These are phyloP conservation scores for Holtermannia corniformis DNA, from an alignment of 768 basidiomycete species.

Conservation along the genomic window DNA sequence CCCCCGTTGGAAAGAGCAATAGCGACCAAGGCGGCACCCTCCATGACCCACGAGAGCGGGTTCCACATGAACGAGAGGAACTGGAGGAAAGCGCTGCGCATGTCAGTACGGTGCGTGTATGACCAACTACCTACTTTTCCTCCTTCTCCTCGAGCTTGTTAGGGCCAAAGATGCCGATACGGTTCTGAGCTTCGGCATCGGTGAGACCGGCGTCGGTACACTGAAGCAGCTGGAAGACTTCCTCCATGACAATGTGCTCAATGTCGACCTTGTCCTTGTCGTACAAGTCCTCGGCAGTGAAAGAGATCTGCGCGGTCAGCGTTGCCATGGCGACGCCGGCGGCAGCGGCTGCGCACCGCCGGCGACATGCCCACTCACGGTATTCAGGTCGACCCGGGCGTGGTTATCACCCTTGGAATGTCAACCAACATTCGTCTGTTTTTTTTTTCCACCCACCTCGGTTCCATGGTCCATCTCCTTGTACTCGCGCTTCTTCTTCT, in stretches of 20 bases:
- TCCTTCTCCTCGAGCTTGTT: constrained; percentile 81
- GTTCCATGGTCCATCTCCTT: constrained; percentile 33
- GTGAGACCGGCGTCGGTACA: constrained; percentile 73
- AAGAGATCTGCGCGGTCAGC: constrained; percentile 43
- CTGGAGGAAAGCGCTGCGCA: constrained; percentile 70
- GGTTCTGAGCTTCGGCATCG: constrained; percentile 63
- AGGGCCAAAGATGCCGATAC: constrained; percentile 87
- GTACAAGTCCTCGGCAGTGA: constrained; percentile 49
- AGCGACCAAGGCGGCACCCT: constrained; percentile 64
- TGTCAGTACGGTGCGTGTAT: constrained; percentile 6
- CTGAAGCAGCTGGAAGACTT: constrained; percentile 92
- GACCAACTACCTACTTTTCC: constrained; percentile 34
- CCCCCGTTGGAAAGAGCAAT: constrained; percentile 94
- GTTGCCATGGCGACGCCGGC: too few relatives aligned
- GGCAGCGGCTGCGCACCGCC: too few relatives aligned
- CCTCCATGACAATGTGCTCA: constrained; percentile 91
- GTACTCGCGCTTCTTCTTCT: constrained; percentile 39
- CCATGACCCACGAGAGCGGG: constrained; percentile 99
- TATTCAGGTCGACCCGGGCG: constrained; percentile 38
- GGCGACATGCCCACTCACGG: too few relatives aligned
- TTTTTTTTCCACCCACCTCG: too few relatives aligned
- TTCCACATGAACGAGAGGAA: constrained; percentile 99
- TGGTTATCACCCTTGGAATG: constrained; percentile 28
- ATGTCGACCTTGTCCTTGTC: constrained; percentile 99
- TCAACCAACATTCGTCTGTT: background rate